Base-by-base conservation (phyloP, 306 rosid species). In the Arachis stenosperma region DNA sequence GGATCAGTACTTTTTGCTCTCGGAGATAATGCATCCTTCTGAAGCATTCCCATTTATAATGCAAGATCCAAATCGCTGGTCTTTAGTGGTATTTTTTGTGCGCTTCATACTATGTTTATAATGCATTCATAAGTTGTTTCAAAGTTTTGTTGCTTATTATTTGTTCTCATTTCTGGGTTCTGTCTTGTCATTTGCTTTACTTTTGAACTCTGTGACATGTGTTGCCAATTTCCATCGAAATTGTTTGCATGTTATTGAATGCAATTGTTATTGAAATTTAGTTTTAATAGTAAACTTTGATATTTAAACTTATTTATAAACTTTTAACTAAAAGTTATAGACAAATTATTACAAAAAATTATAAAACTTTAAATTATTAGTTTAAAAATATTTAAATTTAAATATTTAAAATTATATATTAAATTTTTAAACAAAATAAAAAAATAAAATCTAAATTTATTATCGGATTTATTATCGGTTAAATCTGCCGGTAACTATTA, bases 31-130 rank as follows among this genome's bases (percentile, higher is more conserved):
- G 96, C 91, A 91, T 81, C 98, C 98, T 67, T 91, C 98, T 72
- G 98, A 94, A 91, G 53, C 89, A 67, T 94, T 94, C 85, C 96
- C 98, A 54, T 94, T 94, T 71, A 90, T 94, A 71, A 86, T 89
- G 97, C 88, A 86, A 70, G 98, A 91, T 82, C 98, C 98, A 58
- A 94, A 94, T 88, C 96, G 97, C 56, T 94, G 98, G 98, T 94
- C 97, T 47, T 80, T 94, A 57, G 90, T 94, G 98, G 98, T 94
- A 74, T 17, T 54, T 75, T 39, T 75, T 63, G 40, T 77, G 58
- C 14, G 73, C 63, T 44, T 74, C 33, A 69, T 47, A 42, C 29
- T 59, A 48, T 53, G 2, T 68, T 6, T 74, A 60, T 12, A 29
- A 65, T 42, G 11, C 27, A 58, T 9, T 65, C 30, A 14, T 47